Percentiles rank a stretch among this genome's conserved stretches.
Evolutionary conservation across 345 rosid genomes (phyloP).

Genomic region (Lepidium sativum): DNA sequence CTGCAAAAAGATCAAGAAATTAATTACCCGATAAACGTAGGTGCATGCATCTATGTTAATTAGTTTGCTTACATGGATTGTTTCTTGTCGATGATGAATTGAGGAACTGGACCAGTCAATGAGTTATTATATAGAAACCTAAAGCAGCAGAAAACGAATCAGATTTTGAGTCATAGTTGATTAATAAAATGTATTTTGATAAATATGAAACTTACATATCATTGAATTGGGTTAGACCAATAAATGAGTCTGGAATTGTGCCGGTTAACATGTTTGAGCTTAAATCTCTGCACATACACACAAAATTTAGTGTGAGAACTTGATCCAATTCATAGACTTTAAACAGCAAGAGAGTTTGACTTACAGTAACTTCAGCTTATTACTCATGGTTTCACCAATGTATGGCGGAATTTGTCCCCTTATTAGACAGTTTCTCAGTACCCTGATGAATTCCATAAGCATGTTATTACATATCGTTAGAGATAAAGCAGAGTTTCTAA

Average conservation of each 20-base stretch:
- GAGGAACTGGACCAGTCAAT: constrained; percentile 46
- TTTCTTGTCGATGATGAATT: constrained; percentile 31
- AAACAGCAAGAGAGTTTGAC: constrained; percentile 20
- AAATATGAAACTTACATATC: constrained; percentile 43
- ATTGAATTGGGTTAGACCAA: neutral
- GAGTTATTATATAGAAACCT: constrained; percentile 79
- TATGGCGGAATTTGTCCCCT: constrained; percentile 38
- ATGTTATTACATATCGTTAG: neutral
- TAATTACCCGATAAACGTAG: neutral
- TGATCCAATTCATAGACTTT: neutral
- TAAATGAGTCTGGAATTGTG: constrained; percentile 32
- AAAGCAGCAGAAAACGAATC: neutral
- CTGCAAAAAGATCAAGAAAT: constrained; percentile 30
- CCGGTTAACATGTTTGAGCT: constrained; percentile 70
- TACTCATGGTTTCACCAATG: constrained; percentile 32
- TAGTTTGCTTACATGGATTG: constrained; percentile 30
- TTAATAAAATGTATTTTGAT: neutral
- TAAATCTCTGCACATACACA: constrained; percentile 46
- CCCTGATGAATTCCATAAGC: constrained; percentile 32
- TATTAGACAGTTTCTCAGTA: constrained; percentile 54
- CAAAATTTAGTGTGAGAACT: neutral
- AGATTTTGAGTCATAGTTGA: neutral
- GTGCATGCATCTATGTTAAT: neutral
- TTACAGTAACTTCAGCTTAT: constrained; percentile 36
- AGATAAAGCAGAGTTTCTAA: neutral